A percentile compares a stretch with the other conserved stretches of the same genome.
Evolutionary conservation across 1,284 basidiomycete species (phyloP).

Genomic region (Ceratobasidium sp.): DNA sequence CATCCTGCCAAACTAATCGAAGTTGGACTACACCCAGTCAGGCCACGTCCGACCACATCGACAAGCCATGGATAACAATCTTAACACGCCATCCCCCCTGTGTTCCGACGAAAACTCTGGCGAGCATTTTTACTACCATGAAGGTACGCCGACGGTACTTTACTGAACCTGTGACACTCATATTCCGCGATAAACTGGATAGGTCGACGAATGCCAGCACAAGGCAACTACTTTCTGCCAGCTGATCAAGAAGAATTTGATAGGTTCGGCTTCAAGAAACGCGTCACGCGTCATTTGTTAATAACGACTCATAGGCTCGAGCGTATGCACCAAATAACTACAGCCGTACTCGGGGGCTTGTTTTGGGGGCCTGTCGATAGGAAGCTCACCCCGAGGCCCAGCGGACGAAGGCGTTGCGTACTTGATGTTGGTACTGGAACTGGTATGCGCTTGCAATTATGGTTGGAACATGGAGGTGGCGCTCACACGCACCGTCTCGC

Average conservation of each 20-base stretch:
- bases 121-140: conserved; percentile 37
- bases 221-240: conserved; percentile 39
- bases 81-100: conserved; percentile 8
- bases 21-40: background rate
- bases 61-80: background rate
- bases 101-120: conserved; percentile 5
- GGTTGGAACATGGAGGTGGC: background rate
- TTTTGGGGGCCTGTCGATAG: conserved; percentile 39
- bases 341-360: conserved; percentile 37
- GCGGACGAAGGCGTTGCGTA: conserved; percentile 36
- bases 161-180: conserved; percentile 1
- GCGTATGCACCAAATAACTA: conserved; percentile 38
- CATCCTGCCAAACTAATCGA: background rate
- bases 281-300: background rate
- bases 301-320: conserved; percentile 24
- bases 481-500: background rate
- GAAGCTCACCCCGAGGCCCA: conserved; percentile 34
- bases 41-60: background rate
- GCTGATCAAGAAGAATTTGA: conserved; percentile 41
- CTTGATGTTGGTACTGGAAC: conserved; percentile 38
- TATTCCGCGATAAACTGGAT: background rate
- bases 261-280: conserved; percentile 10
- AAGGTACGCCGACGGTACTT: conserved; percentile 27
- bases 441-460: background rate
- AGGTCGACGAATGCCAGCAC: conserved; percentile 39